Evolutionary conservation across 2,329 filamentous ascomycete species (phyloP).

Genomic region (Aspergillus brunneoviolaceus): DNA sequence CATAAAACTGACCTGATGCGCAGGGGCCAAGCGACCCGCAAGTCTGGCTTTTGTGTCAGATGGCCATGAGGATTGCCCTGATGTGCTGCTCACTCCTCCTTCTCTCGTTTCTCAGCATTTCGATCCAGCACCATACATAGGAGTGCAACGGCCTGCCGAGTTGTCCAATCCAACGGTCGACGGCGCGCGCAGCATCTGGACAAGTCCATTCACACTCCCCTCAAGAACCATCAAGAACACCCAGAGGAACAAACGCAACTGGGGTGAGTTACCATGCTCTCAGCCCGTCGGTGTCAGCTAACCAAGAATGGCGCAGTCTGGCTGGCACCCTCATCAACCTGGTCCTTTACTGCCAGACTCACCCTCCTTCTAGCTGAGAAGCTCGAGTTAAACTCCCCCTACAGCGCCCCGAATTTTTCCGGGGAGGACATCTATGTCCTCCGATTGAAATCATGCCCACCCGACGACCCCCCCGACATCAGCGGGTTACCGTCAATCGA

Average conservation of each 20-base stretch:
- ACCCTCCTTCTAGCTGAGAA: slow-evolving; percentile 25
- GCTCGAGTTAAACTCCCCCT: slow-evolving; percentile 29
- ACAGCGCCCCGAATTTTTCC: slow-evolving; percentile 21
- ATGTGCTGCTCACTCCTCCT: too few species aligned
- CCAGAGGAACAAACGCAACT: slow-evolving; percentile 24
- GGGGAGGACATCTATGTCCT: slow-evolving; percentile 33
- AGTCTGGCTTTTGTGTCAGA: too few species aligned
- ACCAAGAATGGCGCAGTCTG: slow-evolving; percentile 15
- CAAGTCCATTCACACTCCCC: slow-evolving; percentile 21
- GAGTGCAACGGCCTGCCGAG: neutral
- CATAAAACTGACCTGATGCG: too few species aligned
- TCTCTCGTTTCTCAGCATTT: neutral
- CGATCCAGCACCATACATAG: neutral
- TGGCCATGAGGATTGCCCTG: too few species aligned
- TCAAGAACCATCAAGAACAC: slow-evolving; percentile 20
- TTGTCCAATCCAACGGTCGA: neutral
- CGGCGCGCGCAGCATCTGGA: slow-evolving; percentile 17
- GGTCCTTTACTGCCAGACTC: slow-evolving; percentile 28
- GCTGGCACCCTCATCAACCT: slow-evolving; percentile 24
- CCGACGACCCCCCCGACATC: slow-evolving; percentile 26
- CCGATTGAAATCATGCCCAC: slow-evolving; percentile 12
- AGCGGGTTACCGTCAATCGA: slow-evolving; percentile 17
- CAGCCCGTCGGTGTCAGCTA: neutral
- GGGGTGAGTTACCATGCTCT: slow-evolving; percentile 31
- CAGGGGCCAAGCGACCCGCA: too few species aligned